These are phyloP conservation scores for Auricularia sp. DNA, from an alignment of 768 basidiomycete species.

Conservation along the genomic window DNA sequence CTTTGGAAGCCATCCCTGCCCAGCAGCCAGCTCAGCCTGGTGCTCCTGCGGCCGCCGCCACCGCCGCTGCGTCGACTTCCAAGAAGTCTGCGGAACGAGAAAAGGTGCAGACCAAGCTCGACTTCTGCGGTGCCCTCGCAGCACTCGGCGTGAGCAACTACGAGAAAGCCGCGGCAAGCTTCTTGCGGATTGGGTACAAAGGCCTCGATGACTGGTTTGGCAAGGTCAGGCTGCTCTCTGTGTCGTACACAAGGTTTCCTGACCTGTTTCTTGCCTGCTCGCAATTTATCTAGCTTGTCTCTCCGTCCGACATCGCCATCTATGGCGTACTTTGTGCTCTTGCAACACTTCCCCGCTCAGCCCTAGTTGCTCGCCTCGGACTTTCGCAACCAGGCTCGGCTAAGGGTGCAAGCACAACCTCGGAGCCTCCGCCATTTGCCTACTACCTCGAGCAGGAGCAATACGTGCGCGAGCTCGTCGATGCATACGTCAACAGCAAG, in stretches of 20 bases:
- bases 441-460: conserved; percentile 78
- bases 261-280: conserved; percentile 15
- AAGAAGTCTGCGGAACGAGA: conserved; percentile 53
- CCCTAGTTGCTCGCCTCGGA: conserved; percentile 45
- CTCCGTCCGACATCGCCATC: conserved; percentile 76
- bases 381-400: conserved; percentile 1
- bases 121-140: conserved; percentile 71
- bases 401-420: conserved; percentile 53
- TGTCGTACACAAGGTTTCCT: neutral
- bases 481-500: conserved; percentile 76
- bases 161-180: conserved; percentile 68
- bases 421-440: conserved; percentile 36
- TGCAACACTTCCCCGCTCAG: conserved; percentile 58
- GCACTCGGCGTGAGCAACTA: conserved; percentile 63
- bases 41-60: conserved; percentile 12
- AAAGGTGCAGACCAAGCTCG: conserved; percentile 65
- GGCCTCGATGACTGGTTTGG: conserved; percentile 73
- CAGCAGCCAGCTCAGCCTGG: conserved; percentile 21
- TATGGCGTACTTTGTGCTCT: conserved; percentile 81
- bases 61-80: conserved; percentile 10
- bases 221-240: conserved; percentile 32
- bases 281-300: conserved; percentile 47
- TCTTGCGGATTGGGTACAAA: conserved; percentile 60
- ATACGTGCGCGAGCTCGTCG: conserved; percentile 76
- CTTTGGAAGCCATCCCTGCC: conserved; percentile 52